Conservation (phyloP, 140 eudicot genomes). For the Flaveria floridana region DNA sequence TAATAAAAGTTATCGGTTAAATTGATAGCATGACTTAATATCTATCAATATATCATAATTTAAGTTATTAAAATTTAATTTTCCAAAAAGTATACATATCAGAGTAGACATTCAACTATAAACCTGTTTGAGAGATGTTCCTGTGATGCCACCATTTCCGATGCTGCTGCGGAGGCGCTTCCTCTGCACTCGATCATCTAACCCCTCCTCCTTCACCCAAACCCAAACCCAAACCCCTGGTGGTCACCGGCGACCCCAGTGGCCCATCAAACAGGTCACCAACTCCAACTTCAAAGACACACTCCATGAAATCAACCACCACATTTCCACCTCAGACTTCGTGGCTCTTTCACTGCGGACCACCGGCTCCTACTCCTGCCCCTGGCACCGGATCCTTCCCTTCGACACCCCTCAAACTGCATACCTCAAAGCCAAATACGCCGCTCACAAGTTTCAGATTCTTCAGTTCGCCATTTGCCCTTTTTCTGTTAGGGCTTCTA, state of each 20-base stretch:
- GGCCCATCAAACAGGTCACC: constrained; percentile 69
- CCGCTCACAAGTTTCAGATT: constrained; percentile 76
- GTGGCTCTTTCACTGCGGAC: constrained; percentile 66
- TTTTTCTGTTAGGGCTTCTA: constrained; percentile 57
- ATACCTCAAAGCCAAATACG: constrained; percentile 64
- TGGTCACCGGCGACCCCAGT: constrained; percentile 23
- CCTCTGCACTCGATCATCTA: constrained; percentile 31
- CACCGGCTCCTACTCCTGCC: constrained; percentile 69
- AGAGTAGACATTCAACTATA: no score
- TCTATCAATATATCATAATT: no score
- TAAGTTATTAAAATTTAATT: no score
- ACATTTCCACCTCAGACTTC: constrained; percentile 59
- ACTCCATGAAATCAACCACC: constrained; percentile 42
- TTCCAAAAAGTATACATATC: no score
- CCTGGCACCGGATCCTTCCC: constrained; percentile 71
- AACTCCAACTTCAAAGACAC: constrained; percentile 63
- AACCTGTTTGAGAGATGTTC: no score
- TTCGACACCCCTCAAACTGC: constrained; percentile 70
- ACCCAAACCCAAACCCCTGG: neutral
- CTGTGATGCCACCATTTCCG: constrained; percentile 26
- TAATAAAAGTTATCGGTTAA: no score
- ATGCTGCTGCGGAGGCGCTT: constrained; percentile 36
- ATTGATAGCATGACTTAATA: no score
- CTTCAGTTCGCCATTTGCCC: constrained; percentile 93
- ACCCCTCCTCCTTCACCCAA: constrained; percentile 18